These are phyloP conservation scores for Linum lewisii DNA, from an alignment of 345 rosid genomes.

Conservation along the genomic window DNA sequence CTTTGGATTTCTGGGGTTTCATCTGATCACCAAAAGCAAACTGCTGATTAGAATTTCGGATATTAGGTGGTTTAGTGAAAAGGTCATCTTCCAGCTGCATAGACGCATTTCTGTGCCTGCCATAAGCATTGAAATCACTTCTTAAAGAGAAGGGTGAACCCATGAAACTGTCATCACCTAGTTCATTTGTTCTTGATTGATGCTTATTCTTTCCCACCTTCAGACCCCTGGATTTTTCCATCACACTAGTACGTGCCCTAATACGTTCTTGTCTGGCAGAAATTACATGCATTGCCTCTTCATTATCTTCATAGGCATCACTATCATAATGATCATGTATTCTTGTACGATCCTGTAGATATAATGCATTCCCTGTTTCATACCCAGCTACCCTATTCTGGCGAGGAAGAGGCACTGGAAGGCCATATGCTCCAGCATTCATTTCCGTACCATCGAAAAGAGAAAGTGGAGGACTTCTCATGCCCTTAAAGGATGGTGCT, in stretches of 20 bases:
- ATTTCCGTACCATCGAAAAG: conserved; percentile 34
- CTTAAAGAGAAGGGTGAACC: conserved; percentile 50
- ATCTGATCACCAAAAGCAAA: conserved; percentile 41
- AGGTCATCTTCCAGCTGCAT: conserved; percentile 26
- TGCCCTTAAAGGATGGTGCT: conserved; percentile 29
- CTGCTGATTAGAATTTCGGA: conserved; percentile 28
- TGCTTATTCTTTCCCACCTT: conserved; percentile 50
- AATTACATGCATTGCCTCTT: conserved; percentile 55
- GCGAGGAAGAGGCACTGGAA: conserved; percentile 28
- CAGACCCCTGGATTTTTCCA: conserved; percentile 34
- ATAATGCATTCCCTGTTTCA: conserved; percentile 33
- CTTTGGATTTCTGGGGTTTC: conserved; percentile 42
- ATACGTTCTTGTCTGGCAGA: conserved; percentile 41
- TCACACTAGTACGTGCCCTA: conserved; percentile 17
- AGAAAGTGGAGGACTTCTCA: conserved; percentile 30
- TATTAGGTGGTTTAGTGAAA: conserved; percentile 22
- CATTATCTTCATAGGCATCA: conserved; percentile 26
- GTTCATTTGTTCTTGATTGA: conserved; percentile 33
- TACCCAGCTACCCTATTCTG: conserved; percentile 31
- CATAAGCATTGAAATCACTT: conserved; percentile 35
- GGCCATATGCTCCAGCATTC: conserved; percentile 37
- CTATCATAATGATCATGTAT: conserved; percentile 17
- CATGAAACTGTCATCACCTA: conserved; percentile 31
- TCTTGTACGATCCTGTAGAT: conserved; percentile 42
- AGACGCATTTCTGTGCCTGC: conserved; percentile 28